Conservation (phyloP, 2,329 filamentous ascomycete species). For the Emmonsiellopsis sp. region DNA sequence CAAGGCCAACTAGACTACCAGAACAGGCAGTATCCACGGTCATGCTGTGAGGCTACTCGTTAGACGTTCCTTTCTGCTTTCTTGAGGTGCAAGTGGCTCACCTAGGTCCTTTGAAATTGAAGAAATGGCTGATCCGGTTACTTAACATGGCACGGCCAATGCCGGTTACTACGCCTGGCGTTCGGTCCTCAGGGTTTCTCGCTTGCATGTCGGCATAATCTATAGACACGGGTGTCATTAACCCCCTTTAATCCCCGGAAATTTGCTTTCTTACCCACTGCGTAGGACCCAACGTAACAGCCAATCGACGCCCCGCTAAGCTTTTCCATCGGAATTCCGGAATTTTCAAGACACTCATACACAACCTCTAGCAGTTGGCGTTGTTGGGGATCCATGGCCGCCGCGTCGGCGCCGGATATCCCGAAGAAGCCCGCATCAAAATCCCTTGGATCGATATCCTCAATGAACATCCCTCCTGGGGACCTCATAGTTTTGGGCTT, state of each 20-base stretch:
- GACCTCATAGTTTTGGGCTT: conserved; percentile 7
- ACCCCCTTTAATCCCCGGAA: conserved; percentile 1
- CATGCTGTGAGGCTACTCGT: conserved; percentile 1
- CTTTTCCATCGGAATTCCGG: conserved; percentile 8
- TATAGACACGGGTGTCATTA: background rate
- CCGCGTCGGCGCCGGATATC: conserved; percentile 11
- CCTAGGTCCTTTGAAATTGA: conserved; percentile 5
- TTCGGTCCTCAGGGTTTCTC: background rate
- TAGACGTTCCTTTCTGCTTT: background rate
- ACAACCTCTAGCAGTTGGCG: conserved; percentile 15
- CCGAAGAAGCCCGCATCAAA: conserved; percentile 19
- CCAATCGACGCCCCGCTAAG: conserved; percentile 6
- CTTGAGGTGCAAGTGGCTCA: background rate
- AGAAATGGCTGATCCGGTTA: conserved; percentile 10
- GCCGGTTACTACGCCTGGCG: background rate
- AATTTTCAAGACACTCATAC: conserved; percentile 14
- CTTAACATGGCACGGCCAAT: background rate
- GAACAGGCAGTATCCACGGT: conserved; percentile 16
- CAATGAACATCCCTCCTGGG: conserved; percentile 14
- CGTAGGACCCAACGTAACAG: background rate
- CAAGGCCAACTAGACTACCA: conserved; percentile 10
- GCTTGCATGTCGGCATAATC: background rate
- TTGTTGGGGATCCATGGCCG: conserved; percentile 16
- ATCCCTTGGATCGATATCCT: conserved; percentile 8
- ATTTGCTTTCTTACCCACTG: background rate